These are phyloP conservation scores for Claviceps quebecensis DNA, from an alignment of 2,329 filamentous ascomycete genomes.

Conservation along the genomic window DNA sequence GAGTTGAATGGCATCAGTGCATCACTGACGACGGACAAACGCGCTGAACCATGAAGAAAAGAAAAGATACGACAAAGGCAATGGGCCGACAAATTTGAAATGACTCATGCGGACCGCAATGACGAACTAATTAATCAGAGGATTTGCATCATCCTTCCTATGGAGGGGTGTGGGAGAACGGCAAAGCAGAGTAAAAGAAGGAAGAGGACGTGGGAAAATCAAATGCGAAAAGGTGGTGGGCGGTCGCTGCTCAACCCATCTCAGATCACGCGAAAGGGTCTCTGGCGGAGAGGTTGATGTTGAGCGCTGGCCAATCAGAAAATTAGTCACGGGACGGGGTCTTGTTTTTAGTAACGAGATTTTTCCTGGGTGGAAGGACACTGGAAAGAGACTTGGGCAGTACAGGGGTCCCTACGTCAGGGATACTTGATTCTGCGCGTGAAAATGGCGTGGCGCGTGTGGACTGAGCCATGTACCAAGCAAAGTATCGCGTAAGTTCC, in stretches of 20 bases:
- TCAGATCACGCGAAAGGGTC: constrained; percentile 21
- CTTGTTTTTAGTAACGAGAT: constrained; percentile 21
- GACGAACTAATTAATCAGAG: not conserved
- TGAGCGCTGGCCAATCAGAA: constrained; percentile 24
- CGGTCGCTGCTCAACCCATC: constrained; percentile 11
- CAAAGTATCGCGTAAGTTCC: not conserved
- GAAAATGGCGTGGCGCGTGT: no score
- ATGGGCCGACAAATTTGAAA: constrained; percentile 8
- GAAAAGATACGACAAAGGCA: not conserved
- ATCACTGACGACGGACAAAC: not conserved
- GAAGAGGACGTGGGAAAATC: constrained; percentile 7
- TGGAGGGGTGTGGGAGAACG: constrained; percentile 17
- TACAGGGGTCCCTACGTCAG: not conserved
- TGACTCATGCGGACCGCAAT: constrained; percentile 18
- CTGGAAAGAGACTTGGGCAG: not conserved
- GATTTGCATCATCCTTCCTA: not conserved
- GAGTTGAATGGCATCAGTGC: constrained; percentile 3
- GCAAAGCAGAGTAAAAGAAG: constrained; percentile 13
- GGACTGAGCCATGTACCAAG: not conserved
- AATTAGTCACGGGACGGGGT: constrained; percentile 20
- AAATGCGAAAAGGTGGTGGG: constrained; percentile 9
- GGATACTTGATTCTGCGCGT: constrained; percentile 1
- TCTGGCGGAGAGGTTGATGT: constrained; percentile 21
- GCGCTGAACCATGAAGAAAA: not conserved
- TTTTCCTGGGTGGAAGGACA: not conserved